Evolutionary conservation across 139 green algal species (phyloP).

Genomic region (Deuterostichococcus epilithicus): DNA sequence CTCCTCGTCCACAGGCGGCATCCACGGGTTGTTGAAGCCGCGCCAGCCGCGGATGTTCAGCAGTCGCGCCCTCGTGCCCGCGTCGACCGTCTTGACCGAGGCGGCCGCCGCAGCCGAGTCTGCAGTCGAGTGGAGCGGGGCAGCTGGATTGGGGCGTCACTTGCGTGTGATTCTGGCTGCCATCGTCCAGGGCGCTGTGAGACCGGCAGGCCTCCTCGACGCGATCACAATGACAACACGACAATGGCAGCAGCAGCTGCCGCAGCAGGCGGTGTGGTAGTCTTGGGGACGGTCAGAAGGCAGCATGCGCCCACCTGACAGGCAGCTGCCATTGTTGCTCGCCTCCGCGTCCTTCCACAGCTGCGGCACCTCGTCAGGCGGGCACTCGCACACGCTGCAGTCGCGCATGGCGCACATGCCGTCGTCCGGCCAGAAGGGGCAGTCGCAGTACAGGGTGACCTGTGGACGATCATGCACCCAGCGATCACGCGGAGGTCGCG

Average conservation of each 20-base stretch:
- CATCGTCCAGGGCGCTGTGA: too few species aligned
- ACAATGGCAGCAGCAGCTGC: too few species aligned
- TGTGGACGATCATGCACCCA: slow-evolving; percentile 15
- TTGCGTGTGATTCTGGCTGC: too few species aligned
- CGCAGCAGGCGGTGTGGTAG: too few species aligned
- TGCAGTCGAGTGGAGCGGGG: background rate
- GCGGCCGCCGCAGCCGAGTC: background rate
- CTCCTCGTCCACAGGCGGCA: slow-evolving; percentile 70
- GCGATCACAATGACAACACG: too few species aligned
- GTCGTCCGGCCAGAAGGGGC: slow-evolving; percentile 93
- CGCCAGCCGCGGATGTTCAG: slow-evolving; percentile 59
- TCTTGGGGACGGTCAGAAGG: too few species aligned
- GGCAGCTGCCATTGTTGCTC: background rate
- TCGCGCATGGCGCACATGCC: slow-evolving; percentile 81
- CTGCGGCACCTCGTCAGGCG: slow-evolving; percentile 70
- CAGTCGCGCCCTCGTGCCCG: slow-evolving; percentile 32
- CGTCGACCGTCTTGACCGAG: slow-evolving; percentile 21
- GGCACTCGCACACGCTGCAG: slow-evolving; percentile 87
- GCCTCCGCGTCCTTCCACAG: slow-evolving; percentile 64
- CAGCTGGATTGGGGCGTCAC: too few species aligned
- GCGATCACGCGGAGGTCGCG: too few species aligned
- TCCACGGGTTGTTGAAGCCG: slow-evolving; percentile 92
- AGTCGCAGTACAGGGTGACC: slow-evolving; percentile 90
- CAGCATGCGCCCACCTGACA: too few species aligned
- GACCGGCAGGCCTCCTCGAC: too few species aligned